Base-by-base conservation (phyloP, 441 rosid genomes). In the Eutrema salsugineum region DNA sequence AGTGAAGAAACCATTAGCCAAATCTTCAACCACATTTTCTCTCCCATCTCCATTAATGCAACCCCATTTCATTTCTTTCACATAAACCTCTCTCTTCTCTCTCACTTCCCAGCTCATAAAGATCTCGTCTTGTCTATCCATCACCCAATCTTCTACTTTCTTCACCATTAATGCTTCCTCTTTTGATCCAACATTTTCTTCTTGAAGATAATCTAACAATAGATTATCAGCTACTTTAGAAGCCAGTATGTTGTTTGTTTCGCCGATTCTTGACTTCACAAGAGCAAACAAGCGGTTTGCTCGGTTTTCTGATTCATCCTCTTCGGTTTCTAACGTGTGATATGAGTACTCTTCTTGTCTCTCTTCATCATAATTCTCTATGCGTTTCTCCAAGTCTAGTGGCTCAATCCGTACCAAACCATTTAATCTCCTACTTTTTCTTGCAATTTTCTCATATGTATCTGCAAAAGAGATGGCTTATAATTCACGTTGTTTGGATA, bases 51-150 rank as follows among this genome's bases (percentile, higher is more conserved):
- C 91, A 81, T 79, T 8, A 36, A 75, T 28, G 28, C 78, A 62
- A 39, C 70, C 66, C 79, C 79, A 75, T 69, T 76, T 57, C 79
- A 76, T 76, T 58, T 84, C 89, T 38, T 72, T 82, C 47, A 89
- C 50, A 50, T 82, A 91, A 8, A 72, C 54, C 12, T 56, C 66
- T 54, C 96, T 84, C 14, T 81, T 77, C 10, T 80, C 83, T 55
- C 49, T 65, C 67, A 79, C 80, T 63, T 89, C 87, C 96, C 95
- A 89, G 19, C 90, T 89, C 62, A 73, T 11, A 65, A 83, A 47
- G 77, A 77, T 8, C 36, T 86, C 88, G 28, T 77, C 57, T 10
- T 83, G 69, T 38, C 59, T 33, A 46, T 84, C 92, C 54, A 69
- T 76, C 12, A 88, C 33, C 98, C 98, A 91, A 14, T 85, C 88